Conservation (phyloP, 2,329 filamentous ascomycete species). For the Neocatenulostroma microsporum region DNA sequence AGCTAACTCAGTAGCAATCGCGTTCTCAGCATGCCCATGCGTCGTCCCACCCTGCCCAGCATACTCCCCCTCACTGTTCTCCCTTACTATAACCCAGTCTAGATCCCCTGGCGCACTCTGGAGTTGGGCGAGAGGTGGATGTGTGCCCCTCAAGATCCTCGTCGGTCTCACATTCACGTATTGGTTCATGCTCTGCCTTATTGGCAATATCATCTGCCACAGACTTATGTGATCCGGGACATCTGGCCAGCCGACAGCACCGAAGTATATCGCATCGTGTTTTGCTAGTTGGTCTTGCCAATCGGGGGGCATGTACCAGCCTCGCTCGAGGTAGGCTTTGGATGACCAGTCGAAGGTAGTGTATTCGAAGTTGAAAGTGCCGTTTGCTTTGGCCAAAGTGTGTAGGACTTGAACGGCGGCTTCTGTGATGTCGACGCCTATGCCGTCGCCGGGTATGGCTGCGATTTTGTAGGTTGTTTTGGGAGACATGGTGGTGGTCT, state of each 20-base stretch:
- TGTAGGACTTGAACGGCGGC: slow-evolving; percentile 45
- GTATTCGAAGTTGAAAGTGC: slow-evolving; percentile 45
- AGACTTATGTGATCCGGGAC: slow-evolving; percentile 61
- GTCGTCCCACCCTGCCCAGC: slow-evolving; percentile 38
- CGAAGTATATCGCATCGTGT: slow-evolving; percentile 52
- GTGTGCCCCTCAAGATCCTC: slow-evolving; percentile 36
- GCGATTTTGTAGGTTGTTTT: slow-evolving; percentile 13
- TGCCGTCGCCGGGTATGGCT: slow-evolving; percentile 54
- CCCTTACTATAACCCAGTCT: slow-evolving; percentile 43
- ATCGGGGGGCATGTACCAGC: slow-evolving; percentile 47
- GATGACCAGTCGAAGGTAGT: slow-evolving; percentile 45
- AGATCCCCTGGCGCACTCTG: slow-evolving; percentile 30
- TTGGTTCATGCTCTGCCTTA: slow-evolving; percentile 59
- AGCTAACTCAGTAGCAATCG: slow-evolving; percentile 40
- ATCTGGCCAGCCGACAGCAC: slow-evolving; percentile 53
- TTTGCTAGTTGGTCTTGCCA: slow-evolving; percentile 44
- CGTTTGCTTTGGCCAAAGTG: slow-evolving; percentile 37
- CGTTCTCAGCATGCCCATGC: slow-evolving; percentile 34
- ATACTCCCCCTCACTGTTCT: slow-evolving; percentile 45
- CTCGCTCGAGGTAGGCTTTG: slow-evolving; percentile 43
- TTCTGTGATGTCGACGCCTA: slow-evolving; percentile 55
- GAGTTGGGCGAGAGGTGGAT: slow-evolving; percentile 34
- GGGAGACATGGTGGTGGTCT: not conserved
- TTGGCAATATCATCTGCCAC: slow-evolving; percentile 59
- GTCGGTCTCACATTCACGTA: slow-evolving; percentile 59